phyloP scores from a whole-genome alignment of 495 filamentous ascomycete species.

The Aspergillus saccharolyticus region DNA sequence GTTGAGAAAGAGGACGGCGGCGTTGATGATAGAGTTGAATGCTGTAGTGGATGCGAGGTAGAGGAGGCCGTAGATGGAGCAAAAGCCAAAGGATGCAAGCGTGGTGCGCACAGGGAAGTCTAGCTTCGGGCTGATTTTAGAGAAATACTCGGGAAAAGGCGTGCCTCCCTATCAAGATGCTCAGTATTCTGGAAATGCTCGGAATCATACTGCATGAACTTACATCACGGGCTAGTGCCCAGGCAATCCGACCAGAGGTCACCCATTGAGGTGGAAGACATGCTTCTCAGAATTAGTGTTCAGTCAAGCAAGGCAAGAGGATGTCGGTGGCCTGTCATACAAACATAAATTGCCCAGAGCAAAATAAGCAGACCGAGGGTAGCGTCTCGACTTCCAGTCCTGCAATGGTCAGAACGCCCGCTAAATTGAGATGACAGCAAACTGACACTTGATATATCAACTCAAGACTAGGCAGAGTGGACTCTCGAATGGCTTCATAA shows the following conservation, averaged over 20 bases:
- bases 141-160: constrained; percentile 17
- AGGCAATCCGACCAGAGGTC: constrained; percentile 22
- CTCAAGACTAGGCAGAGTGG: constrained; percentile 24
- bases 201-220: background rate
- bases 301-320: background rate
- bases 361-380: constrained; percentile 25
- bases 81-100: constrained; percentile 21
- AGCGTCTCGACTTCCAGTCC: constrained; percentile 17
- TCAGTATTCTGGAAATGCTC: background rate
- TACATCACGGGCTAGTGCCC: constrained; percentile 24
- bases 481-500: constrained; percentile 26
- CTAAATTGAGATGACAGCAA: background rate
- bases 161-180: constrained; percentile 16
- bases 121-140: constrained; percentile 11
- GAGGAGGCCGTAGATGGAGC: constrained; percentile 32
- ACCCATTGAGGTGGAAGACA: constrained; percentile 18
- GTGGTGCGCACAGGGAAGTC: constrained; percentile 23
- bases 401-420: background rate
- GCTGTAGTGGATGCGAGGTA: constrained; percentile 37
- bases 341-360: constrained; percentile 16
- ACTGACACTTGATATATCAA: constrained; percentile 30
- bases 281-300: background rate
- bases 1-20: constrained; percentile 34
- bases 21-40: constrained; percentile 38
- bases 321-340: background rate